Evolutionary conservation across 1,284 basidiomycete species (phyloP).

Genomic region (Fereydounia khargensis): DNA sequence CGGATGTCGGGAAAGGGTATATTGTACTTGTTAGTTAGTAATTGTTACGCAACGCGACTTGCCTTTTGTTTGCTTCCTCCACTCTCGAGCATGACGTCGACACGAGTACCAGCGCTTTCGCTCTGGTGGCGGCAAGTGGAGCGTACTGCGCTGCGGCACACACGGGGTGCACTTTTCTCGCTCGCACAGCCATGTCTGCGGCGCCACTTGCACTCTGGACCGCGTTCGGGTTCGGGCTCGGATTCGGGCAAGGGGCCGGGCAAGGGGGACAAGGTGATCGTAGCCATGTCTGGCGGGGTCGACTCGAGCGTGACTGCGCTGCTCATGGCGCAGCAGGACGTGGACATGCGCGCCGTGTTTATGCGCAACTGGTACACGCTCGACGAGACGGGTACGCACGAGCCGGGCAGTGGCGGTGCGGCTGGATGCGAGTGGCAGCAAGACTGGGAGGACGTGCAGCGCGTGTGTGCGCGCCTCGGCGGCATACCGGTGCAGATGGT

Average conservation of each 20-base stretch:
- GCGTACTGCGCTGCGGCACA: too few species aligned
- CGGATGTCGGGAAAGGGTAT: too few species aligned
- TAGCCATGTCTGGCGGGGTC: conserved; percentile 94
- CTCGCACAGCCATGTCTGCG: too few species aligned
- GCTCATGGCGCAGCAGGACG: conserved; percentile 54
- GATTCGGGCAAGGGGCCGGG: too few species aligned
- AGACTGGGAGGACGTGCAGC: conserved; percentile 86
- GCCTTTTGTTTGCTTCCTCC: too few species aligned
- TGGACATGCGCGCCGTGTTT: conserved; percentile 76
- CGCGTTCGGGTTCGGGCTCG: conserved; percentile 1
- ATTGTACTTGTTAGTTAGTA: too few species aligned
- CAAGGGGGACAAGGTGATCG: conserved; percentile 66
- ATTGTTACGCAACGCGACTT: too few species aligned
- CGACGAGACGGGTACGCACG: conserved; percentile 65
- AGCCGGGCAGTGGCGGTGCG: conserved; percentile 53
- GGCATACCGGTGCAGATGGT: conserved; percentile 62
- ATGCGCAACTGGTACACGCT: conserved; percentile 82
- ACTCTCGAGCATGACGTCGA: too few species aligned
- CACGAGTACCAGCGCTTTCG: too few species aligned
- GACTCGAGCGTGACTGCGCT: conserved; percentile 67
- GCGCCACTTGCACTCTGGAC: too few species aligned
- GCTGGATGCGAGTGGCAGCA: conserved; percentile 88
- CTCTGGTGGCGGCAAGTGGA: too few species aligned
- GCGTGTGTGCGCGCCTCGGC: conserved; percentile 70
- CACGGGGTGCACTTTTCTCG: too few species aligned